A percentile compares a stretch with the other conserved stretches of the same genome.
Evolutionary conservation across 805 yeast genomes (phyloP).

Genomic region (Wickerhamomyces subpelliculosus): DNA sequence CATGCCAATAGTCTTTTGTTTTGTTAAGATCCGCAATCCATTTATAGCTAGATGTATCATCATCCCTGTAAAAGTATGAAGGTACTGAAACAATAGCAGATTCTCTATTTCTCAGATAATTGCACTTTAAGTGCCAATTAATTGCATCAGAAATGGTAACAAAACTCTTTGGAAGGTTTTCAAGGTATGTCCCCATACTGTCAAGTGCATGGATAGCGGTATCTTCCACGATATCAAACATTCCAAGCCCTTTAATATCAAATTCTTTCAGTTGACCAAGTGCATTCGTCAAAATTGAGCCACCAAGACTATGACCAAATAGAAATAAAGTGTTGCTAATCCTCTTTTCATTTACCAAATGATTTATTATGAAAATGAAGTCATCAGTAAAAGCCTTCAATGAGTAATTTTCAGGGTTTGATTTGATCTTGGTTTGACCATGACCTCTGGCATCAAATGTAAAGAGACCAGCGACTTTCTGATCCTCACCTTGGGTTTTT

Average conservation of each 20-base stretch:
- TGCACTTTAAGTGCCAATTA: slow-evolving; percentile 68
- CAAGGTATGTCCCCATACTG: slow-evolving; percentile 61
- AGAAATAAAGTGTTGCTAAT: slow-evolving; percentile 37
- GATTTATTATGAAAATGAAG: slow-evolving; percentile 38
- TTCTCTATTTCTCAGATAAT: slow-evolving; percentile 42
- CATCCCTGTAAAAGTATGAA: slow-evolving; percentile 35
- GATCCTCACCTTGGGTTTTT: slow-evolving; percentile 16
- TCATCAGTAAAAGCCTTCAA: slow-evolving; percentile 53
- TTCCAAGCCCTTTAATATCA: slow-evolving; percentile 56
- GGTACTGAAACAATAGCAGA: slow-evolving; percentile 83
- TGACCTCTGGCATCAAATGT: slow-evolving; percentile 84
- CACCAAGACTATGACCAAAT: slow-evolving; percentile 92
- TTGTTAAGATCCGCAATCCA: slow-evolving; percentile 63
- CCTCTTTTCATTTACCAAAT: slow-evolving; percentile 25
- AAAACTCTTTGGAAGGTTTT: slow-evolving; percentile 59
- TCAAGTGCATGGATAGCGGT: slow-evolving; percentile 68
- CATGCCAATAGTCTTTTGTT: slow-evolving; percentile 67
- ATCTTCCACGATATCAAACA: slow-evolving; percentile 93
- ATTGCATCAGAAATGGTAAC: slow-evolving; percentile 50
- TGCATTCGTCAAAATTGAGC: slow-evolving; percentile 65
- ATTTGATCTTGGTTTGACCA: slow-evolving; percentile 40
- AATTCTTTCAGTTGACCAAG: slow-evolving; percentile 22
- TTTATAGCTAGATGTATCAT: slow-evolving; percentile 19
- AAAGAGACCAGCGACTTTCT: slow-evolving; percentile 57
- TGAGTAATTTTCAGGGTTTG: slow-evolving; percentile 30